Conservation (phyloP, 169 alveolate species). For the Plasmodium coatneyi region DNA sequence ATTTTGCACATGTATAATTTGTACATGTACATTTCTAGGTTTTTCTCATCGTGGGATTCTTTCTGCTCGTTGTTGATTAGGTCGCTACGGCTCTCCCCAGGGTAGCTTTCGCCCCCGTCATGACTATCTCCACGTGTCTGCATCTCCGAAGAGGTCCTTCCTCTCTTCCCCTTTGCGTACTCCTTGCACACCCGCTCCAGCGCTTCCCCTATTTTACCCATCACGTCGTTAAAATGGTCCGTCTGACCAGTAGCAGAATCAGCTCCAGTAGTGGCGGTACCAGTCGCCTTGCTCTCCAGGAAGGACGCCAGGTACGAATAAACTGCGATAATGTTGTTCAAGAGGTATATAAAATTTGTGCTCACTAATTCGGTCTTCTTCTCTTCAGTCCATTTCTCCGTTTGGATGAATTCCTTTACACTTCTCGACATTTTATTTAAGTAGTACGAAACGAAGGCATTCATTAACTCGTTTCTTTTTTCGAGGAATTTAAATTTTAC, state of each 20-base stretch:
- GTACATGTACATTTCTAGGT: conserved; percentile 72
- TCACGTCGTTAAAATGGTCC: conserved; percentile 3
- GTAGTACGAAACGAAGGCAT: conserved; percentile 43
- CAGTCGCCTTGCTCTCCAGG: neutral
- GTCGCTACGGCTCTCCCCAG: neutral
- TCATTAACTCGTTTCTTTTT: conserved; percentile 51
- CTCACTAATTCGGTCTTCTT: conserved; percentile 21
- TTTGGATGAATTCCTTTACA: conserved; percentile 11
- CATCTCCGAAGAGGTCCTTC: neutral
- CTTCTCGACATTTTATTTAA: conserved; percentile 23
- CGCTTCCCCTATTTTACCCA: neutral
- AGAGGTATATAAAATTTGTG: conserved; percentile 24
- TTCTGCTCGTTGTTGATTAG: neutral
- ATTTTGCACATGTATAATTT: conserved; percentile 58
- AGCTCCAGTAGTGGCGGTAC: neutral
- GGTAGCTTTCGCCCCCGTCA: neutral
- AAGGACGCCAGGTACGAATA: conserved; percentile 11
- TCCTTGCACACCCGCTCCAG: conserved; percentile 24
- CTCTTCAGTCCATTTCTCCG: neutral
- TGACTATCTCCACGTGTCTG: neutral
- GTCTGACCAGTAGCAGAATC: neutral
- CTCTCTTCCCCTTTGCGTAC: neutral
- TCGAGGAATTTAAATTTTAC: conserved; percentile 27
- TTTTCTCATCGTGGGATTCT: neutral
- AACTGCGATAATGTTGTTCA: conserved; percentile 26